phyloP scores from a whole-genome alignment of 805 yeast species.

The Blastobotrys muscicola region DNA sequence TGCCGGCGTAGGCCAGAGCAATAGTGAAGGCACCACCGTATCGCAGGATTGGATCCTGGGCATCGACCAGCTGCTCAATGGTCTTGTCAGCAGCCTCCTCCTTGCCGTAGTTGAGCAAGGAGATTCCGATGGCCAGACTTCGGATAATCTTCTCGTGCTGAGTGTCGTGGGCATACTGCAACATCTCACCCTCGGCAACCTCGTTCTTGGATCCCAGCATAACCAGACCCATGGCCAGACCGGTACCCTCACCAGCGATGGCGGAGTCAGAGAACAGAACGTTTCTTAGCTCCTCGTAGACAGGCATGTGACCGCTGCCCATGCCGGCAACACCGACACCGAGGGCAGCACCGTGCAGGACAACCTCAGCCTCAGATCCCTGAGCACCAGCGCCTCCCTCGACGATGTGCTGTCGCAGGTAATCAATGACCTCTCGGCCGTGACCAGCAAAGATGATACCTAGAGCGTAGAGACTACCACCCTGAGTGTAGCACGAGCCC shows the following conservation, averaged over 20 bases:
- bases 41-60: slow-evolving; percentile 76
- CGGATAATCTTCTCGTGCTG: slow-evolving; percentile 93
- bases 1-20: slow-evolving; percentile 94
- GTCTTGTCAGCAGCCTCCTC: slow-evolving; percentile 69
- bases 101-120: slow-evolving; percentile 75
- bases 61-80: slow-evolving; percentile 56
- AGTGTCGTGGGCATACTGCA: slow-evolving; percentile 86
- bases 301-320: slow-evolving; percentile 68
- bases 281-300: slow-evolving; percentile 74
- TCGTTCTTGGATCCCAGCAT: slow-evolving; percentile 86
- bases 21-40: slow-evolving; percentile 94
- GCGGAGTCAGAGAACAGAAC: slow-evolving; percentile 87
- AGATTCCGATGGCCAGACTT: slow-evolving; percentile 85
- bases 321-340: slow-evolving; percentile 96
- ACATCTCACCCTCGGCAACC: slow-evolving; percentile 65
- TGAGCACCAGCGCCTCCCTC: slow-evolving; percentile 33
- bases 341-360: slow-evolving; percentile 89
- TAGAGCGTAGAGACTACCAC: slow-evolving; percentile 88
- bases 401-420: slow-evolving; percentile 55
- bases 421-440: slow-evolving; percentile 72
- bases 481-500: slow-evolving; percentile 82
- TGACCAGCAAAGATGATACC: slow-evolving; percentile 95
- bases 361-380: slow-evolving; percentile 63
- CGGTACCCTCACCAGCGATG: slow-evolving; percentile 92
- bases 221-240: slow-evolving; percentile 88